A percentile compares a stretch with the other conserved stretches of the same genome.
These are phyloP conservation scores for Curvularia sp. DNA, from an alignment of 2,329 filamentous ascomycete genomes.

Conservation along the genomic window DNA sequence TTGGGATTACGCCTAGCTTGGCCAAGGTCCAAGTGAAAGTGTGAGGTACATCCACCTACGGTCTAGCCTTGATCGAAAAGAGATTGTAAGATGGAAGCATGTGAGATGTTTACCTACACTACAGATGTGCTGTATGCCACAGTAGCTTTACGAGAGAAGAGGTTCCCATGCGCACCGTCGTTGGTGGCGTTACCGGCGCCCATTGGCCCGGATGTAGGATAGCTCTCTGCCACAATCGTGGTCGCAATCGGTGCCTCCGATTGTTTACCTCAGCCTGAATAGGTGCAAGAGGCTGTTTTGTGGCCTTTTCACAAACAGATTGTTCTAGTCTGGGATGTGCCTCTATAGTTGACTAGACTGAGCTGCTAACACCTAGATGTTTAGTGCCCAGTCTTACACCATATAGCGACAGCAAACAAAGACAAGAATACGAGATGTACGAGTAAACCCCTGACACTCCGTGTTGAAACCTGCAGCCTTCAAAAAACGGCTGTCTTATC, in stretches of 20 bases:
- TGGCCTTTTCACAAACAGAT: not conserved
- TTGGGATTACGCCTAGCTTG: not conserved
- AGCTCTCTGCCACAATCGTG: not conserved
- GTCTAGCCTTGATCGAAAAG: not conserved
- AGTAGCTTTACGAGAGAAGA: not conserved
- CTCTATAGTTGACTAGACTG: not conserved
- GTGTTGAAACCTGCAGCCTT: too few relatives aligned
- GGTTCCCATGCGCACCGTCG: not conserved
- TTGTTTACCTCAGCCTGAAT: not conserved
- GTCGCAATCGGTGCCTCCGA: not conserved
- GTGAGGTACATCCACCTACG: not conserved
- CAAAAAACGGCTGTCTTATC: too few relatives aligned
- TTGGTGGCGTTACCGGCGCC: not conserved
- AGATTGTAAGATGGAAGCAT: not conserved
- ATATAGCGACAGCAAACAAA: too few relatives aligned
- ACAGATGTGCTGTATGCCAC: not conserved
- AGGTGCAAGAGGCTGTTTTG: not conserved
- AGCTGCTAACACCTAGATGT: not conserved
- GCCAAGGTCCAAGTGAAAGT: too few relatives aligned
- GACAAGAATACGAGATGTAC: too few relatives aligned
- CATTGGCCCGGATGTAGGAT: not conserved
- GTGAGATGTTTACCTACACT: not conserved
- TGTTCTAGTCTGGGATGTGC: not conserved
- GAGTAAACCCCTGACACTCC: too few relatives aligned
- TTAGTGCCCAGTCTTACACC: not conserved